phyloP scores from a whole-genome alignment of 306 rosid genomes.

The Benincasa hispida region DNA sequence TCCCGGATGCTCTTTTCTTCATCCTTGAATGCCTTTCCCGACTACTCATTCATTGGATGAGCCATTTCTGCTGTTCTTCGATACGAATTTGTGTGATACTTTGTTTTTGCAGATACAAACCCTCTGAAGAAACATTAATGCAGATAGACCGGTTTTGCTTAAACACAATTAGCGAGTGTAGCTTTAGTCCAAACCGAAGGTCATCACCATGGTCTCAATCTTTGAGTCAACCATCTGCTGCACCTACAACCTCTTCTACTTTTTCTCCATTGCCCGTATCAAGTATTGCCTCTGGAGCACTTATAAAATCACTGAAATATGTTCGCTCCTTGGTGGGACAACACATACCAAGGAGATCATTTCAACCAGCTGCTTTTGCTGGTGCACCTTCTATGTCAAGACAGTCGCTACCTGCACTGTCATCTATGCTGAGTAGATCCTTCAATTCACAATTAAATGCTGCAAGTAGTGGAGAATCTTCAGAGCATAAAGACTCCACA shows the following conservation, averaged over 20 bases:
- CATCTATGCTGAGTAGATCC: constrained; percentile 84
- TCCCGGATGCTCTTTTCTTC: background rate
- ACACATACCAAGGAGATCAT: constrained; percentile 74
- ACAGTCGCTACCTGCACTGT: constrained; percentile 77
- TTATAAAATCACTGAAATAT: constrained; percentile 74
- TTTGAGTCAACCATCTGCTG: constrained; percentile 41
- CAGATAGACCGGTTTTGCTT: constrained; percentile 96
- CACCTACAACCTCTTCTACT: constrained; percentile 41
- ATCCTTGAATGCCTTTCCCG: background rate
- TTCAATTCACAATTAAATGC: constrained; percentile 72
- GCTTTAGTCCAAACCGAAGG: constrained; percentile 42
- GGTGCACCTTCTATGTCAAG: constrained; percentile 68
- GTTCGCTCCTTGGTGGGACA: constrained; percentile 89
- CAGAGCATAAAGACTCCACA: constrained; percentile 51
- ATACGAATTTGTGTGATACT: constrained; percentile 11
- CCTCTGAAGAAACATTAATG: constrained; percentile 77
- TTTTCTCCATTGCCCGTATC: constrained; percentile 63
- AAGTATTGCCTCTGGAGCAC: constrained; percentile 71
- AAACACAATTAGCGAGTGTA: constrained; percentile 71
- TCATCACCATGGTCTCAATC: constrained; percentile 46
- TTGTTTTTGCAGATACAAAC: constrained; percentile 65
- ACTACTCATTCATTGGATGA: background rate
- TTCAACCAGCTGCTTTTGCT: constrained; percentile 80
- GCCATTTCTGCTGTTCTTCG: constrained; percentile 9
- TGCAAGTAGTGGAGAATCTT: constrained; percentile 42